Conservation (phyloP, 116 monocot species). For the Iris pallida region DNA sequence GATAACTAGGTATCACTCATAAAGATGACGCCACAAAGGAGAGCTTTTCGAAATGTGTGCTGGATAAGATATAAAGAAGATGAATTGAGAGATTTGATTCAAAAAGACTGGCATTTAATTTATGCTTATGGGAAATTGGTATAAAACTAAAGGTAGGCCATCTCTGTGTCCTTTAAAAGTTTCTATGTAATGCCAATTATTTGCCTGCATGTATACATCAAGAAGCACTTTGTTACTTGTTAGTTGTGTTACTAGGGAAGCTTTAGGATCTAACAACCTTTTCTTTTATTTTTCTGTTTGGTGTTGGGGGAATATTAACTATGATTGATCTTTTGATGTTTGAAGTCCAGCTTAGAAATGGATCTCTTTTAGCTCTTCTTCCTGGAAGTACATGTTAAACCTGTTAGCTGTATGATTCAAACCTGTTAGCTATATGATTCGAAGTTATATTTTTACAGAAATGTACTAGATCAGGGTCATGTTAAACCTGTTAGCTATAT, state of each 20-base stretch:
- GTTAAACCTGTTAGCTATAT: no score
- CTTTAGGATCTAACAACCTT: neutral
- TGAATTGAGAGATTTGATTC: constrained; percentile 72
- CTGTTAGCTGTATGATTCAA: no score
- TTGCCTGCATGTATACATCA: neutral
- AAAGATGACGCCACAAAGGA: constrained; percentile 16
- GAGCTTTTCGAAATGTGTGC: constrained; percentile 14
- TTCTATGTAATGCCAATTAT: neutral
- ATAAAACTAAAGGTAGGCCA: constrained; percentile 52
- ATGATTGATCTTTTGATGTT: no score
- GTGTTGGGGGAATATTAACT: no score
- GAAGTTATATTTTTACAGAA: no score
- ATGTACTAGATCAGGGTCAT: no score
- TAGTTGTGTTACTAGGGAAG: neutral
- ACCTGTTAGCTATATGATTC: no score
- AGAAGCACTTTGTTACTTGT: neutral
- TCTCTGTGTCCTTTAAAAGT: no score
- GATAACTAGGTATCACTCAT: neutral
- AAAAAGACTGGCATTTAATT: constrained; percentile 59
- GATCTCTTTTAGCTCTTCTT: no score
- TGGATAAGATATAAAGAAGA: constrained; percentile 63
- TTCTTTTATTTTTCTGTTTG: no score
- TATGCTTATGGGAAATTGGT: constrained; percentile 53
- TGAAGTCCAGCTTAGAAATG: no score
- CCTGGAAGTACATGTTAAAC: no score